Conservation (phyloP, 768 basidiomycete species). For the Tylopilus intermedius region DNA sequence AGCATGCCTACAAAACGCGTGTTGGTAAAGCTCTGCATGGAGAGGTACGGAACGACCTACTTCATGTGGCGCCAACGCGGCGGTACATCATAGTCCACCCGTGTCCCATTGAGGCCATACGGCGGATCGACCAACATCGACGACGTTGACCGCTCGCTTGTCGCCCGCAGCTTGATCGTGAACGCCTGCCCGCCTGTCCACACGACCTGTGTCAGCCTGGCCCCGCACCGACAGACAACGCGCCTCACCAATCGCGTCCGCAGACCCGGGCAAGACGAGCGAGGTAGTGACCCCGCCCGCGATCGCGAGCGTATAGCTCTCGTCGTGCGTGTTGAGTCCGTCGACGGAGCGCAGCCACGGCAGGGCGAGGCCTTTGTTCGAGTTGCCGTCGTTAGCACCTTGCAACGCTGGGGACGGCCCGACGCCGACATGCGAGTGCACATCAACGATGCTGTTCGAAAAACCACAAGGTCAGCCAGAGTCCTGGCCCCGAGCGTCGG, state of each 20-base stretch:
- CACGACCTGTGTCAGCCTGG: neutral
- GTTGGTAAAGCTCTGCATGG: neutral
- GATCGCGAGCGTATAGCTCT: conserved; percentile 50
- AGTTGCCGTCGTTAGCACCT: conserved; percentile 54
- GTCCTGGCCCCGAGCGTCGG: neutral
- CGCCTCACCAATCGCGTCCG: conserved; percentile 51
- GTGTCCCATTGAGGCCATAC: conserved; percentile 41
- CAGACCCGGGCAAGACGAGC: conserved; percentile 69
- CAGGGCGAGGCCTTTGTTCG: conserved; percentile 35
- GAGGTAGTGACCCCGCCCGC: conserved; percentile 73
- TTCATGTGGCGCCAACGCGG: conserved; percentile 75
- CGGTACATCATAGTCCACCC: conserved; percentile 29
- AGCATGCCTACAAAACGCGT: conserved; percentile 46
- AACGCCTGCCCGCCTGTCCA: conserved; percentile 69
- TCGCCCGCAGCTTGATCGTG: conserved; percentile 70
- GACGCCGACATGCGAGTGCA: conserved; percentile 57
- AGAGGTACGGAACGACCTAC: conserved; percentile 24
- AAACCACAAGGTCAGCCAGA: neutral
- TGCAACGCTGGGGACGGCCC: conserved; percentile 32
- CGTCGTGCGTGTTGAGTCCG: conserved; percentile 72
- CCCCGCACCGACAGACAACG: neutral
- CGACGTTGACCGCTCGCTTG: conserved; percentile 59
- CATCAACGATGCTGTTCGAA: conserved; percentile 38
- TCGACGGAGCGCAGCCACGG: conserved; percentile 71
- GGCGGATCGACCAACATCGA: conserved; percentile 75